Evolutionary conservation across 108 stramenopile species (phyloP).

Genomic region (Aureococcus anophagefferens): DNA sequence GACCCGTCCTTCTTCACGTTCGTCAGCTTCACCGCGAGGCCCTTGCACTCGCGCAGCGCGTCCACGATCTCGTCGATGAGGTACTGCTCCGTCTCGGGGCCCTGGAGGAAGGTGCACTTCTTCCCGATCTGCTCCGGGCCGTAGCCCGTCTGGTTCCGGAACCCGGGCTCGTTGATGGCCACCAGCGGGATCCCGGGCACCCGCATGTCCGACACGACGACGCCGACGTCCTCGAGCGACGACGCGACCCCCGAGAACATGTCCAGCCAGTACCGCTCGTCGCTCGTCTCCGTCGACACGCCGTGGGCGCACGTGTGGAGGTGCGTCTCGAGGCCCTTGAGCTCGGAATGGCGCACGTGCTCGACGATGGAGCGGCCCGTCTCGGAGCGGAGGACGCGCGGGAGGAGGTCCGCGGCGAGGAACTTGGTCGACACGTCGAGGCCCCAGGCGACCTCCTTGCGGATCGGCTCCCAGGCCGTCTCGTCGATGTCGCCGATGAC

Average conservation of each 20-base stretch:
- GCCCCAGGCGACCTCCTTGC: background rate
- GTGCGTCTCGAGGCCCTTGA: conserved; percentile 18
- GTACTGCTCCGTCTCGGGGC: conserved; percentile 20
- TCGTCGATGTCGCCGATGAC: background rate
- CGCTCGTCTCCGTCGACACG: no score
- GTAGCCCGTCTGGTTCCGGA: conserved; percentile 13
- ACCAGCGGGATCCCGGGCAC: conserved; percentile 24
- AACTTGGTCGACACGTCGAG: no score
- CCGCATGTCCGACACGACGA: conserved; percentile 24
- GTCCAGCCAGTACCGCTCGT: conserved; percentile 26
- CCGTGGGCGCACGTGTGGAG: conserved; percentile 17
- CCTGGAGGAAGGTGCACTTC: conserved; percentile 22
- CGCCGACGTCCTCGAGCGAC: conserved; percentile 13
- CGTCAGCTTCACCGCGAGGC: conserved; percentile 20
- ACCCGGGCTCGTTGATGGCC: conserved; percentile 22
- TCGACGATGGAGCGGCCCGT: no score
- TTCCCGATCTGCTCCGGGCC: conserved; percentile 16
- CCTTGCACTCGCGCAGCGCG: conserved; percentile 20
- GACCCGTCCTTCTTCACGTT: conserved; percentile 19
- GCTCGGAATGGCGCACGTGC: conserved; percentile 17
- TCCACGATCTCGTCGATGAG: conserved; percentile 26
- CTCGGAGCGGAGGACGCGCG: no score
- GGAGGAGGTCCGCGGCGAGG: no score
- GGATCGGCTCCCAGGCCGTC: background rate
- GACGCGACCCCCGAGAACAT: conserved; percentile 23